Conservation (phyloP, 1,139 yeast genomes). For the Scheffersomyces stambukii region DNA sequence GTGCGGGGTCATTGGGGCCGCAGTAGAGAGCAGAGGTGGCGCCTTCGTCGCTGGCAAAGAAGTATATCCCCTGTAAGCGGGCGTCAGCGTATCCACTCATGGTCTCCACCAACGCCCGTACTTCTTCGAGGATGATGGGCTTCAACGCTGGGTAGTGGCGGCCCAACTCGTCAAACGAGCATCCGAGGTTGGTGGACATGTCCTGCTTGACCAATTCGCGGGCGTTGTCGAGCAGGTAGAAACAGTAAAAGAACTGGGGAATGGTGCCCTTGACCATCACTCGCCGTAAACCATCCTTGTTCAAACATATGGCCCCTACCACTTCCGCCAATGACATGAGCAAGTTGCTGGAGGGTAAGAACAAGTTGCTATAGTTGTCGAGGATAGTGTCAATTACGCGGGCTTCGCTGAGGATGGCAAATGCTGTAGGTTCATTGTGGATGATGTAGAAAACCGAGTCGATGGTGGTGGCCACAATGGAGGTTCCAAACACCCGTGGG, state of each 20-base stretch:
- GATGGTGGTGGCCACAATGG: slow-evolving; percentile 59
- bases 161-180: slow-evolving; percentile 73
- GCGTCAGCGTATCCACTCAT: slow-evolving; percentile 38
- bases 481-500: slow-evolving; percentile 64
- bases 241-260: slow-evolving; percentile 46
- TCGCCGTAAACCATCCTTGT: slow-evolving; percentile 63
- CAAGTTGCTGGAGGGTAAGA: slow-evolving; percentile 57
- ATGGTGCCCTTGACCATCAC: slow-evolving; percentile 49
- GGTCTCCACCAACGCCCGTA: slow-evolving; percentile 42
- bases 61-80: slow-evolving; percentile 34
- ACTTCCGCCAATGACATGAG: slow-evolving; percentile 67
- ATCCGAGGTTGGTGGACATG: slow-evolving; percentile 54
- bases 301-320: slow-evolving; percentile 80
- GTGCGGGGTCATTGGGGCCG: slow-evolving; percentile 31
- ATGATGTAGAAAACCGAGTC: slow-evolving; percentile 70
- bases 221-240: slow-evolving; percentile 47
- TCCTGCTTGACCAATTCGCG: slow-evolving; percentile 41
- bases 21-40: slow-evolving; percentile 40
- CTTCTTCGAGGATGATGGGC: slow-evolving; percentile 51
- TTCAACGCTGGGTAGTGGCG: slow-evolving; percentile 78
- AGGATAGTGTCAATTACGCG: slow-evolving; percentile 65
- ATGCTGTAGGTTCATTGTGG: slow-evolving; percentile 91
- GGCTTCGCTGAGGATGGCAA: slow-evolving; percentile 75
- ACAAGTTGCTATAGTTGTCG: slow-evolving; percentile 46
- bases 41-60: slow-evolving; percentile 40